Evolutionary conservation across 73 alveolate genomes (phyloP).

Genomic region (Durusdinium trenchii): DNA sequence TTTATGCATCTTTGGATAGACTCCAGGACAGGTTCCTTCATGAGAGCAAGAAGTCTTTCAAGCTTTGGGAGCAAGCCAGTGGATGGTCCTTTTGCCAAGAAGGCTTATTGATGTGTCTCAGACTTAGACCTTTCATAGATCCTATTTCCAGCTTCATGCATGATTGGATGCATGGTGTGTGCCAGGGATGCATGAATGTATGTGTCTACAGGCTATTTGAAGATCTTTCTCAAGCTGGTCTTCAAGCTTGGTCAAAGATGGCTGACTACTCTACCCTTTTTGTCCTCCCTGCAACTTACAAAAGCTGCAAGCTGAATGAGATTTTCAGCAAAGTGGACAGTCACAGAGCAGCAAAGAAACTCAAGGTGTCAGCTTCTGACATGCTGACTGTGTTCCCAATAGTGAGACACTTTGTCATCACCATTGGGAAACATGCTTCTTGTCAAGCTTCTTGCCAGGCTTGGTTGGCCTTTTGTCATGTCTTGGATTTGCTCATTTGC

Average conservation of each 20-base stretch:
- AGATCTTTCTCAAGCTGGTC: not conserved
- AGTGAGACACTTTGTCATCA: not conserved
- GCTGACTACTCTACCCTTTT: not conserved
- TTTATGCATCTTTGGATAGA: not conserved
- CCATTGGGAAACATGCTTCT: not conserved
- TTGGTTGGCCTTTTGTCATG: not conserved
- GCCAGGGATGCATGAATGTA: not conserved
- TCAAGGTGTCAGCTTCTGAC: not conserved
- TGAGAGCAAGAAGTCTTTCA: not conserved
- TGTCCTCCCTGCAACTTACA: not conserved
- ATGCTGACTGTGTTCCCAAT: not conserved
- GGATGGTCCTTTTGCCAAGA: not conserved
- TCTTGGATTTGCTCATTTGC: not conserved
- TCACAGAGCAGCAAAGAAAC: not conserved
- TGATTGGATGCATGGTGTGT: slow-evolving; percentile 14
- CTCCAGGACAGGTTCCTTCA: not conserved
- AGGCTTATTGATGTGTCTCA: not conserved
- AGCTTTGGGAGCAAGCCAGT: slow-evolving; percentile 4
- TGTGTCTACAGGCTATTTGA: not conserved
- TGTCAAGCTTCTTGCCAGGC: not conserved
- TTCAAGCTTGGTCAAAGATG: not conserved
- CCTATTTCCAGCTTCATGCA: not conserved
- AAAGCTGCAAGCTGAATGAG: not conserved
- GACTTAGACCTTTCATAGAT: not conserved
- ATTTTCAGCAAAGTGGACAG: not conserved